Base-by-base conservation (phyloP, 441 rosid genomes). In the Syzygium malaccense region DNA sequence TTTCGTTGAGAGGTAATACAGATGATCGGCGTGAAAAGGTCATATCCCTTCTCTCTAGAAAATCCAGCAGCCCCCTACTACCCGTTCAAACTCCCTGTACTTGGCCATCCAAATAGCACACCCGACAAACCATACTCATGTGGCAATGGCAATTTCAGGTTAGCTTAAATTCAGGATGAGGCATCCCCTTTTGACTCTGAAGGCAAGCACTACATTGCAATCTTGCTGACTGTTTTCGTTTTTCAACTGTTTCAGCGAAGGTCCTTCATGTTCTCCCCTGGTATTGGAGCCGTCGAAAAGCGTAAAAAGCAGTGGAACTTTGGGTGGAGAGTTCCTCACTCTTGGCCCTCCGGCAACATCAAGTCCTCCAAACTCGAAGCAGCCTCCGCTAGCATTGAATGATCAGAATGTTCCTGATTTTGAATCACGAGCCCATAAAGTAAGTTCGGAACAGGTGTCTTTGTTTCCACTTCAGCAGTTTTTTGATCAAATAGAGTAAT, bases 11-110 rank as follows among this genome's bases (percentile, higher is more conserved):
- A 86, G 91, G 84, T 66, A 83, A 87, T 89, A 62, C 85, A 95
- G 95, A 91, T 89, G 89, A 92, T 91, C 89, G 92, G 96, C 86
- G 49, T 87, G 93, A 95, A 94, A 92, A 94, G 97, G 88, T 33
- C 93, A 60, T 90, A 88, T 85, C 96, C 95, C 25, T 94, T 93
- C 91, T 83, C 91, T 79, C 85, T 87, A 30, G 94, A 92, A 86
- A 86, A 91, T 68, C 88, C 92, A 14, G 91, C 92, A 53, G 88
- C 87, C 86, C 90, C 89, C 45, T 54, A 91, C 80, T 56, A 91
- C 51, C 91, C 49, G 23, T 88, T 80, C 92, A 94, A 91, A 71
- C 75, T 87, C 85, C 91, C 91, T 80, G 86, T 88, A 49, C 60
- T 86, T 64, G 90, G 86, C 37, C 91, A 89, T 86, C 90, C 92